These are phyloP conservation scores for Phialemoniopsis sp. DNA, from an alignment of 2,329 filamentous ascomycete genomes.

Conservation along the genomic window DNA sequence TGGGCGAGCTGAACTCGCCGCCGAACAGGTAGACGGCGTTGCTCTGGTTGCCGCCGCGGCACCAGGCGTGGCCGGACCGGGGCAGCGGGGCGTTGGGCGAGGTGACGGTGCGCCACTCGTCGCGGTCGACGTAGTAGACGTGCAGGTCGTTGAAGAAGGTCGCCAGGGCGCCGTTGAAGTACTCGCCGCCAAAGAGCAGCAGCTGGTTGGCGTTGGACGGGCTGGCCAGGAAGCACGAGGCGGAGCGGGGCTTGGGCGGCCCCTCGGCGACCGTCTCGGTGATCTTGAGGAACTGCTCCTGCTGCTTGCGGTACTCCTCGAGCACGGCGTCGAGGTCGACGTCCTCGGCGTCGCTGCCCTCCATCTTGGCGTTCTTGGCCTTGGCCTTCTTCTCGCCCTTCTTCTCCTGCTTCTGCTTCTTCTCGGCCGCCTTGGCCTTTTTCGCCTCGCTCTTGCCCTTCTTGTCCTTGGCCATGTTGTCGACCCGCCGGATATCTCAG, in stretches of 20 bases:
- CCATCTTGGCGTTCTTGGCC: constrained; percentile 61
- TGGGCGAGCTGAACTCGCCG: constrained; percentile 93
- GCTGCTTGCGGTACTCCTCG: constrained; percentile 86
- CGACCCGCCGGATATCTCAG: too few species aligned
- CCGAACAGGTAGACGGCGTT: constrained; percentile 89
- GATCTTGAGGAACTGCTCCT: constrained; percentile 91
- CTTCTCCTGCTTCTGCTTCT: constrained; percentile 76
- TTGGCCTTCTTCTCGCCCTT: constrained; percentile 87
- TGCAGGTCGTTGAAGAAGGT: constrained; percentile 65
- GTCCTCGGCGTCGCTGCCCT: constrained; percentile 87
- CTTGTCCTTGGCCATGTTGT: constrained; percentile 40
- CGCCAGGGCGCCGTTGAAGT: constrained; percentile 87
- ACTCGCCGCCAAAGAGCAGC: constrained; percentile 91
- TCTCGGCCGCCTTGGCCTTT: constrained; percentile 50
- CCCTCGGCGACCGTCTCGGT: constrained; percentile 71
- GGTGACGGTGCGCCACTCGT: constrained; percentile 88
- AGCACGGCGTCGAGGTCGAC: constrained; percentile 91
- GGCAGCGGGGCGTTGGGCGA: constrained; percentile 89
- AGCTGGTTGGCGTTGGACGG: constrained; percentile 84
- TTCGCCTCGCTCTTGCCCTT: constrained; percentile 36
- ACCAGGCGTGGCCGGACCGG: constrained; percentile 92
- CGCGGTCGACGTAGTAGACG: constrained; percentile 72
- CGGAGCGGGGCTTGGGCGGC: constrained; percentile 75
- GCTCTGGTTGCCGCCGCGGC: constrained; percentile 74
- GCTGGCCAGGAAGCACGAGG: constrained; percentile 77